These are phyloP conservation scores for Datura wrightii DNA, from an alignment of 257 asterid species.

Conservation along the genomic window DNA sequence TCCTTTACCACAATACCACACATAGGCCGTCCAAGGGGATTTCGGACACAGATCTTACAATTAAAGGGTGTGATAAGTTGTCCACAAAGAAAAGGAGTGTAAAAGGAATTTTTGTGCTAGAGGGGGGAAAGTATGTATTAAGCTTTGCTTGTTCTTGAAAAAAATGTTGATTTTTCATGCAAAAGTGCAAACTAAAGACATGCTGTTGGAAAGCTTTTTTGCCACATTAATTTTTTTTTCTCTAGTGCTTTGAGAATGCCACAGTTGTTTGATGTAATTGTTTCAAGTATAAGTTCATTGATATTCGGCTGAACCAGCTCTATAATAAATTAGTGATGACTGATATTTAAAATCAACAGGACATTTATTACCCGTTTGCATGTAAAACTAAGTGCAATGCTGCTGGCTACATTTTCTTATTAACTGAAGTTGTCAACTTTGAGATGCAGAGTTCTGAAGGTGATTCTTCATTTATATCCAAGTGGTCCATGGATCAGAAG, in stretches of 20 bases:
- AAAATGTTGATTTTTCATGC: constrained; percentile 27
- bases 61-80: constrained; percentile 10
- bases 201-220: constrained; percentile 23
- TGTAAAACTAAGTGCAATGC: neutral
- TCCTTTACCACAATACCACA: neutral
- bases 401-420: constrained; percentile 2
- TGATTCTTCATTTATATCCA: constrained; percentile 48
- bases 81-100: constrained; percentile 5
- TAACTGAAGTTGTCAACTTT: constrained; percentile 31
- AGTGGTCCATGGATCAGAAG: constrained; percentile 61
- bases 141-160: constrained; percentile 14
- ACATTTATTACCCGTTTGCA: neutral
- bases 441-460: constrained; percentile 55
- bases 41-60: neutral
- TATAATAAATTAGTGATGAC: neutral
- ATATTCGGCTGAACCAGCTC: constrained; percentile 1
- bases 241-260: constrained; percentile 16
- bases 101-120: constrained; percentile 11
- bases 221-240: neutral
- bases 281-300: constrained; percentile 8
- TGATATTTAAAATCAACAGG: constrained; percentile 21
- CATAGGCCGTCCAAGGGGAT: neutral
- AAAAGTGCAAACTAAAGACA: neutral
- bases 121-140: neutral
- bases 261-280: constrained; percentile 5